These are phyloP conservation scores for rapeseed (Brassica napus) DNA, from an alignment of 345 rosid genomes.

Conservation along the genomic window DNA sequence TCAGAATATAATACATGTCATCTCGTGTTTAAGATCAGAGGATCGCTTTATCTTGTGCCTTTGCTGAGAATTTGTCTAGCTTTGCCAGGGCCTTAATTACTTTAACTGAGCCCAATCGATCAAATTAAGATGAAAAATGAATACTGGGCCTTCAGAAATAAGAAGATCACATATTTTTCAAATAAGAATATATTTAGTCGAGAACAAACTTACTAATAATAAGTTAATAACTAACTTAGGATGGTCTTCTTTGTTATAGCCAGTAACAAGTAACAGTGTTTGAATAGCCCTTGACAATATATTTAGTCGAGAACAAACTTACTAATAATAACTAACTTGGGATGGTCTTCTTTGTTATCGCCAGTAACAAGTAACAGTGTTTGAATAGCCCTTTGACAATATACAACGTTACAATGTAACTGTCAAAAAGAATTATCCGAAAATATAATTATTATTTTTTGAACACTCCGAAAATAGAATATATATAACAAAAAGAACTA, in stretches of 20 bases:
- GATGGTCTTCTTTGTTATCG: background rate
- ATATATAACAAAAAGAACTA: background rate
- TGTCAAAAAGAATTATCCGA: background rate
- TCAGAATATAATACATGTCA: slow-evolving; percentile 12
- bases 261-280: background rate
- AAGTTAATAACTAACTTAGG: background rate
- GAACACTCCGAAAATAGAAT: background rate
- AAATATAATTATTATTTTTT: background rate
- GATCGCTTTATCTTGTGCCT: slow-evolving; percentile 22
- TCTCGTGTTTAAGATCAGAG: background rate
- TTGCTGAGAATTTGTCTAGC: background rate
- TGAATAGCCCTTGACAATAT: background rate
- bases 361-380: background rate
- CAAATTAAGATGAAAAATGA: background rate
- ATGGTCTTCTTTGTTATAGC: background rate
- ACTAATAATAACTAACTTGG: background rate
- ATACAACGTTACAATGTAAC: background rate
- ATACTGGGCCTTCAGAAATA: background rate
- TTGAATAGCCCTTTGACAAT: background rate
- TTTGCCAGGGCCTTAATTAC: background rate
- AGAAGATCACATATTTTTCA: background rate
- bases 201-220: background rate
- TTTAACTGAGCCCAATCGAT: background rate
- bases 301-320: background rate
- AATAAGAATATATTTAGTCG: background rate